These are phyloP conservation scores for Aspergillus ellipticus DNA, from an alignment of 495 filamentous ascomycete genomes.

Conservation along the genomic window DNA sequence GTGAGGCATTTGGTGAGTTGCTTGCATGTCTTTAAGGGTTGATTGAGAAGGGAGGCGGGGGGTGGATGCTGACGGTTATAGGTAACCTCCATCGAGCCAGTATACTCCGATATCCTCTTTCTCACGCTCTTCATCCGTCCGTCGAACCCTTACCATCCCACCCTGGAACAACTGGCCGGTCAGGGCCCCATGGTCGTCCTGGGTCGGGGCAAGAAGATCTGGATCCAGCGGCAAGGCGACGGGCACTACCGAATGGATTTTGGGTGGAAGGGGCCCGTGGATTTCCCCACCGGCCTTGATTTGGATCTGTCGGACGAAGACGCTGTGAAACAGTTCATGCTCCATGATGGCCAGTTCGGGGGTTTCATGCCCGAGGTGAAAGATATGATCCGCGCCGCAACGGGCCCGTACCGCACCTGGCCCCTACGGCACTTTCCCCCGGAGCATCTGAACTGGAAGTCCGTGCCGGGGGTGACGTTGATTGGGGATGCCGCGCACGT, in stretches of 20 bases:
- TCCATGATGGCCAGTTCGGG: background rate
- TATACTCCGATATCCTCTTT: background rate
- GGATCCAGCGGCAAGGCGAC: background rate
- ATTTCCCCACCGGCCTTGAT: background rate
- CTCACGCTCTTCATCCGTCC: background rate
- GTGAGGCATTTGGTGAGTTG: background rate
- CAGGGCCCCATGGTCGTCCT: background rate
- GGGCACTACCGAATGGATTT: background rate
- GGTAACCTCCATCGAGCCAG: background rate
- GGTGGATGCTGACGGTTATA: background rate
- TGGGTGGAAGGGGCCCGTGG: background rate
- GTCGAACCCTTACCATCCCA: background rate
- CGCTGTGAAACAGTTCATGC: background rate
- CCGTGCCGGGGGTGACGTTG: background rate
- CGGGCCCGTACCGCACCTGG: background rate
- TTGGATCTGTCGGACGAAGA: background rate
- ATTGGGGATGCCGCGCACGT: slow-evolving; percentile 56
- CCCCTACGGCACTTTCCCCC: background rate
- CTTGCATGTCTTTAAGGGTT: background rate
- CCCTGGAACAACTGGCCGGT: background rate
- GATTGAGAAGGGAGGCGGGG: too few relatives aligned
- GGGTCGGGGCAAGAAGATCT: background rate
- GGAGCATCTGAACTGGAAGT: background rate
- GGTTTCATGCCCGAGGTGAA: background rate
- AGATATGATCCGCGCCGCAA: background rate